Conservation (phyloP, 2,329 filamentous ascomycete genomes). For the Sporothrix dimorphospora region DNA sequence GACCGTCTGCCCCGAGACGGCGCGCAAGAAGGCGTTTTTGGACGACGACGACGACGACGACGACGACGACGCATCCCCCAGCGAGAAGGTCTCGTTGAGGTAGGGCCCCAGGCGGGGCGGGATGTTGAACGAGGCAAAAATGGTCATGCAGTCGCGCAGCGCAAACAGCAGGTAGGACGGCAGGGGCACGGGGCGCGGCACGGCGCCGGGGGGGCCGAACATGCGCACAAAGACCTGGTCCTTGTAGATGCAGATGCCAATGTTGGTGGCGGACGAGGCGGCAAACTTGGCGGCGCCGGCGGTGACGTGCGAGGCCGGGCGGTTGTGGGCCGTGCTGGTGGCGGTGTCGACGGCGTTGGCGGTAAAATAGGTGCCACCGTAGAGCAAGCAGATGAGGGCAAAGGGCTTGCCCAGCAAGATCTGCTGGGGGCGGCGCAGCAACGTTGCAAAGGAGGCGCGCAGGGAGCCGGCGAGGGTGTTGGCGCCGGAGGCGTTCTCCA, state of each 20-base stretch:
- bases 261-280: constrained; percentile 79
- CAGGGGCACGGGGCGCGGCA: constrained; percentile 63
- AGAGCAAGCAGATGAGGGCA: constrained; percentile 71
- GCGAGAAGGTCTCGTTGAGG: constrained; percentile 43
- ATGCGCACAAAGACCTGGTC: constrained; percentile 82
- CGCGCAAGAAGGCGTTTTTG: constrained; percentile 47
- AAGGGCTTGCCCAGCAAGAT: constrained; percentile 69
- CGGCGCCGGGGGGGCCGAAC: constrained; percentile 66
- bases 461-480: constrained; percentile 63
- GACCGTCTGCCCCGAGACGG: constrained; percentile 58
- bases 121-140: constrained; percentile 90
- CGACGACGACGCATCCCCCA: background rate
- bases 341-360: constrained; percentile 86
- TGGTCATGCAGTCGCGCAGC: constrained; percentile 80
- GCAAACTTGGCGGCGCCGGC: constrained; percentile 79
- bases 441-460: constrained; percentile 57
- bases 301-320: constrained; percentile 65
- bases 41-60: constrained; percentile 45
- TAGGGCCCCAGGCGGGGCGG: constrained; percentile 76
- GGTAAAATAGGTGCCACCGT: constrained; percentile 86
- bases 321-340: constrained; percentile 63
- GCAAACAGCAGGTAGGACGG: constrained; percentile 79
- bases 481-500: constrained; percentile 78
- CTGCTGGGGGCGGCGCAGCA: constrained; percentile 62
- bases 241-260: constrained; percentile 85